Conservation (phyloP, 352 stramenopile species). For the Globisporangium barbulae region DNA sequence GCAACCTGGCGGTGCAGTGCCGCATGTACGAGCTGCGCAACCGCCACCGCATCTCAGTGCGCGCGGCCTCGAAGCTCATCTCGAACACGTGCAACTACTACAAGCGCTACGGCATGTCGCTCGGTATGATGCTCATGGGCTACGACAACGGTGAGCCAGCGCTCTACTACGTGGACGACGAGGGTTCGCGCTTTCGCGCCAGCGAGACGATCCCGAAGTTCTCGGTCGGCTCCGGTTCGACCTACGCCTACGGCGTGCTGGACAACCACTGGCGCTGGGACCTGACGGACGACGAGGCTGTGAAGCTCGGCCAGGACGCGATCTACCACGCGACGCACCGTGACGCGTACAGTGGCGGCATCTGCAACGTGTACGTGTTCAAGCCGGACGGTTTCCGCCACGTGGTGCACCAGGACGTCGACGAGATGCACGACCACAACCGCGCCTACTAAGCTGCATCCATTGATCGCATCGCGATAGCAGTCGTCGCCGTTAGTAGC, state of each 20-base stretch:
- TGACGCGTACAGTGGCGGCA: slow-evolving; percentile 97
- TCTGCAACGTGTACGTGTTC: slow-evolving; percentile 97
- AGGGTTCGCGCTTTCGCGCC: slow-evolving; percentile 97
- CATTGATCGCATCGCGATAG: neutral
- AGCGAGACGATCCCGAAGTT: slow-evolving; percentile 96
- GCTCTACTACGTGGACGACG: slow-evolving; percentile 99
- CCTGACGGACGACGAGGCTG: slow-evolving; percentile 98
- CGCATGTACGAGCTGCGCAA: slow-evolving; percentile 99
- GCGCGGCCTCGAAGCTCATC: slow-evolving; percentile 97
- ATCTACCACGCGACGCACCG: slow-evolving; percentile 99
- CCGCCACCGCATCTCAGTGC: slow-evolving; percentile 98
- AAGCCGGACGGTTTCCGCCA: slow-evolving; percentile 97
- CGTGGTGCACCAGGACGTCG: slow-evolving; percentile 96
- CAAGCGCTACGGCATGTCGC: slow-evolving; percentile 90
- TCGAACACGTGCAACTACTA: slow-evolving; percentile 99
- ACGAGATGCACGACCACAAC: slow-evolving; percentile 96
- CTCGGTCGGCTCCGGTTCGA: slow-evolving; percentile 98
- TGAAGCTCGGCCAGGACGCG: slow-evolving; percentile 97
- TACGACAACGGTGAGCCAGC: slow-evolving; percentile 98
- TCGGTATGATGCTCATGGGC: slow-evolving; percentile 99
- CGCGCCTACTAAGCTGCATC: slow-evolving; percentile 40
- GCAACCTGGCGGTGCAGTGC: slow-evolving; percentile 96
- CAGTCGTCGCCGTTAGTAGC: neutral
- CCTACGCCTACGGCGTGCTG: slow-evolving; percentile 99
- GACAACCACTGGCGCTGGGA: slow-evolving; percentile 96